Evolutionary conservation across 2,329 filamentous ascomycete genomes (phyloP).

Genomic region (Neofusicoccum sp.): DNA sequence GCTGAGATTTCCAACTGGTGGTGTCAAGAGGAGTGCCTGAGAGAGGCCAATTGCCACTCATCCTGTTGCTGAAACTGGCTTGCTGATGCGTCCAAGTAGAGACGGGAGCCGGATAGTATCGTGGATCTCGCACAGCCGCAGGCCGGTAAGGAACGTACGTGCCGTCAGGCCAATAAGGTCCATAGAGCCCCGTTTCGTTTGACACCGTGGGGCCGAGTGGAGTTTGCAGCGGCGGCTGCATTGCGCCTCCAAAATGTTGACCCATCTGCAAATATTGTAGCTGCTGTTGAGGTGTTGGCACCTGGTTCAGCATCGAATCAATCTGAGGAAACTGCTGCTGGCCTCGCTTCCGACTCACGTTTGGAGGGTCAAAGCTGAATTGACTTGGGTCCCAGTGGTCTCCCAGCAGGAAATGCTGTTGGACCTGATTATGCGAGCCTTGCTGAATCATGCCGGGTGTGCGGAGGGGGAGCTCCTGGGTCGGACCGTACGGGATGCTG

Average conservation of each 20-base stretch:
- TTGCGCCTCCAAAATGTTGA: slow-evolving; percentile 30
- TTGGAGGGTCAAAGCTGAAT: slow-evolving; percentile 12
- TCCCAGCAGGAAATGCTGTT: not conserved
- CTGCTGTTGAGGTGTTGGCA: slow-evolving; percentile 53
- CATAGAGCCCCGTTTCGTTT: slow-evolving; percentile 41
- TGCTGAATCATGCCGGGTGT: slow-evolving; percentile 24
- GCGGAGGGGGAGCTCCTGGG: slow-evolving; percentile 38
- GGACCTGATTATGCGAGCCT: slow-evolving; percentile 4
- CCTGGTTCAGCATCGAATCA: slow-evolving; percentile 62
- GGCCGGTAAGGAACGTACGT: slow-evolving; percentile 41
- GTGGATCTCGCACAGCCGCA: slow-evolving; percentile 40
- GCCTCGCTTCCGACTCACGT: slow-evolving; percentile 37
- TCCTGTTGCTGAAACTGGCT: slow-evolving; percentile 25
- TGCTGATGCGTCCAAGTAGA: slow-evolving; percentile 34
- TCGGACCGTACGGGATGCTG: slow-evolving; percentile 28
- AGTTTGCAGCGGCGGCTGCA: slow-evolving; percentile 35
- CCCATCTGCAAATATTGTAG: slow-evolving; percentile 52
- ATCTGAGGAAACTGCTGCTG: slow-evolving; percentile 52
- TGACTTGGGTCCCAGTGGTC: slow-evolving; percentile 5
- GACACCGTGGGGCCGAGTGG: slow-evolving; percentile 39
- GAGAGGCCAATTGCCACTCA: slow-evolving; percentile 23
- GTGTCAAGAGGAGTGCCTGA: slow-evolving; percentile 23
- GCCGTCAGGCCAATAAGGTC: slow-evolving; percentile 43
- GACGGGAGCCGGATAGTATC: slow-evolving; percentile 32
- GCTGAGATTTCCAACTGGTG: slow-evolving; percentile 2